Percentiles rank a stretch among this genome's conserved stretches.
Conservation (phyloP, 768 basidiomycete genomes). For the Kondoa malvinella region DNA sequence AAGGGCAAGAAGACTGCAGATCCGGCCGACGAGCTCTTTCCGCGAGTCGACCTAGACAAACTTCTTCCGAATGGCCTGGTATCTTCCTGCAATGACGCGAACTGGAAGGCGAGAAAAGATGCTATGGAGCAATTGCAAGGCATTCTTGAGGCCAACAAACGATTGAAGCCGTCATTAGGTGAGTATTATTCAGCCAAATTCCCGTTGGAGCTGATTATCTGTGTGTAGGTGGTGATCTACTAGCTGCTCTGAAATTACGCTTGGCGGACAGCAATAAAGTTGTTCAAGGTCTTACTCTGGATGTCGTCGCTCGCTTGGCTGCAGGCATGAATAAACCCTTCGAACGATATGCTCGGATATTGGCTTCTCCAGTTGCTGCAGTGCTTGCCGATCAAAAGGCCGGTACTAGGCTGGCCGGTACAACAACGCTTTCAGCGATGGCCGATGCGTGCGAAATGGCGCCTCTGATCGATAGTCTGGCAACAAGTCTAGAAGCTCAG, state of each 20-base stretch:
- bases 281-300: conserved; percentile 74
- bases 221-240: conserved; percentile 59
- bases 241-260: conserved; percentile 67
- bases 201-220: not conserved
- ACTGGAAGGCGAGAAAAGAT: conserved; percentile 95
- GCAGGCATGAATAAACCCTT: conserved; percentile 90
- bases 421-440: conserved; percentile 64
- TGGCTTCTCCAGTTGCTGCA: conserved; percentile 56
- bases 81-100: conserved; percentile 69
- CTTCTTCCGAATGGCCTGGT: conserved; percentile 68
- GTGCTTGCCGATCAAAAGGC: conserved; percentile 88
- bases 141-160: conserved; percentile 75
- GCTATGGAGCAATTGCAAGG: conserved; percentile 69
- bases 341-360: conserved; percentile 67
- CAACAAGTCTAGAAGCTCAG: conserved; percentile 54
- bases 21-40: conserved; percentile 83
- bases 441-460: conserved; percentile 70
- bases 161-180: conserved; percentile 82
- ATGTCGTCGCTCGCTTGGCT: conserved; percentile 75
- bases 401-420: conserved; percentile 57
- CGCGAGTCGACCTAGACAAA: conserved; percentile 78
- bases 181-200: conserved; percentile 23
- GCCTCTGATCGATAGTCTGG: conserved; percentile 56
- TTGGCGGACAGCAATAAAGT: conserved; percentile 85
- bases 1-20: conserved; percentile 40